Evolutionary conservation across 1,139 yeast species (phyloP), one percentile per base, ranked within the genome.

Genomic region (Geotrichum reessii): DNA sequence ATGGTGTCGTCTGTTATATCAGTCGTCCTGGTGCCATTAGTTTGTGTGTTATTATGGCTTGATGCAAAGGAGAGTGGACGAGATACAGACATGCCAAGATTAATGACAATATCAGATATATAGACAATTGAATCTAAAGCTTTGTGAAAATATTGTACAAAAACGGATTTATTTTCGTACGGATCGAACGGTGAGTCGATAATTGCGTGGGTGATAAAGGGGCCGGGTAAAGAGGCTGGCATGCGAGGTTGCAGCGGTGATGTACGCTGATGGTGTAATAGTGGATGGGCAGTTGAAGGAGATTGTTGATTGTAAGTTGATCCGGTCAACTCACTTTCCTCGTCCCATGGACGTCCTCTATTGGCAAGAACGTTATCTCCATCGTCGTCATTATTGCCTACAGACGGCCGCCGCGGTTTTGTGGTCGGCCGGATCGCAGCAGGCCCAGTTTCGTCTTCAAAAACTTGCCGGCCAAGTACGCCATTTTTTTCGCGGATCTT

Each of bases 401-500:
- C 7, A 37, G 44, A 37, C 4, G 44, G 44, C 44, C 21, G 44
- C 19, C 44, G 44, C 8, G 44, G 21, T 17, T 37, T 37, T n/a
- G 44, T 9, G 8, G 44, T 37, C 21, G 9, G 44, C 19, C 17
- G 44, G 21, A 37, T 37, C 3, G 44, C 44, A 17, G 44, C 44
- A 17, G 44, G 44, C 21, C 44, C 44, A 9, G 44, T 37, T 62
- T 83, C 87, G 61, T 86, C 92, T 62, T 86, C 95, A 67, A 82
- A 86, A 52, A 87, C 81, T 44, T 85, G 82, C 63, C 95, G 74
- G 0, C 96, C 96, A 44, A 89, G 71, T 2, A 87, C 81, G 2
- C 95, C 89, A 60, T 84, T 85, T 51, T 83, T 82, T 65, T 87
- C 93, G 59, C 79, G 79, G 14, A 76, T 76, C 62, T 81, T 80